Conservation (phyloP, 2,329 filamentous ascomycete genomes). For the Venturia asperata region DNA sequence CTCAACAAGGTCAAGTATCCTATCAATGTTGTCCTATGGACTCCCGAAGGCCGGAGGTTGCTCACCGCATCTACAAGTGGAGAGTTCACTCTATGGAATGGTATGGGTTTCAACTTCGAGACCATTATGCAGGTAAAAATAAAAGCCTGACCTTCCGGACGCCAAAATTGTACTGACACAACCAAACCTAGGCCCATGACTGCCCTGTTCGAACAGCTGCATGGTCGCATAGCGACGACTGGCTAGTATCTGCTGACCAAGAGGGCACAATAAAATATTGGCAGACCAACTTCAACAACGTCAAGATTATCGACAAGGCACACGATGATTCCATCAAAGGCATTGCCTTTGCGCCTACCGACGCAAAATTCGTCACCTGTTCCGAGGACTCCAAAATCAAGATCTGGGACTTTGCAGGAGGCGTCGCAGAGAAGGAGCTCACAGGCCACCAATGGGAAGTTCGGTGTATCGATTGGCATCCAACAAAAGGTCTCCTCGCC, state of each 20-base stretch:
- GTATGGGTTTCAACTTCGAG: constrained; percentile 98
- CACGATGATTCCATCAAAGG: constrained; percentile 87
- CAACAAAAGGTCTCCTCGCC: constrained; percentile 84
- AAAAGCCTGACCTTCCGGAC: background rate
- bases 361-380: constrained; percentile 92
- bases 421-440: constrained; percentile 72
- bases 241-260: constrained; percentile 92
- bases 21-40: constrained; percentile 96
- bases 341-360: constrained; percentile 85
- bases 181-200: constrained; percentile 61
- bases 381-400: constrained; percentile 90
- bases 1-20: constrained; percentile 97
- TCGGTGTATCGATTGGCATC: constrained; percentile 96
- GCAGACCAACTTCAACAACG: constrained; percentile 98
- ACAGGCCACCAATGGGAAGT: constrained; percentile 97
- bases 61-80: constrained; percentile 93
- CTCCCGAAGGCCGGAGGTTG: constrained; percentile 83
- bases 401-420: constrained; percentile 91
- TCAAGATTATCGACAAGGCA: constrained; percentile 77
- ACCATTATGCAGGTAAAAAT: constrained; percentile 77
- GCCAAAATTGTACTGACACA: background rate
- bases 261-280: constrained; percentile 96
- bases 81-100: constrained; percentile 98
- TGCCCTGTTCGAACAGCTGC: constrained; percentile 72
- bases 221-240: constrained; percentile 95